phyloP scores from a whole-genome alignment of 495 filamentous ascomycete species.

The Friedmanniomyces simplex region DNA sequence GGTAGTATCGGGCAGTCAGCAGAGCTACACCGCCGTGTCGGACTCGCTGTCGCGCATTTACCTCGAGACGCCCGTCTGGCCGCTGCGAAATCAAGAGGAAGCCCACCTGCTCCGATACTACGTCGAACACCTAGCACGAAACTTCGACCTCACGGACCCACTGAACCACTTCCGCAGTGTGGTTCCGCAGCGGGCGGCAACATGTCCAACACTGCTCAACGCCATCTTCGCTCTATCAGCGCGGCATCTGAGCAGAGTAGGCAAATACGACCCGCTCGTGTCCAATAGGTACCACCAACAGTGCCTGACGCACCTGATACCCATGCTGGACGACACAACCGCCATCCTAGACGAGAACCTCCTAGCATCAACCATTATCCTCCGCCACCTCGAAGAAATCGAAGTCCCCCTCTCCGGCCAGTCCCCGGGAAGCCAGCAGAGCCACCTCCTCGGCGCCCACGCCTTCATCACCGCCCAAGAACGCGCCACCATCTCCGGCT shows the following conservation, averaged over 20 bases:
- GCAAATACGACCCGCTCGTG: slow-evolving; percentile 10
- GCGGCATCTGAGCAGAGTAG: slow-evolving; percentile 11
- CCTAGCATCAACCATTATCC: slow-evolving; percentile 50
- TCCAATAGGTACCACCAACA: slow-evolving; percentile 14
- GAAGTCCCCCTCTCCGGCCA: slow-evolving; percentile 36
- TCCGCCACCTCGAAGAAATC: slow-evolving; percentile 52
- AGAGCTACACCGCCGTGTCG: slow-evolving; percentile 7
- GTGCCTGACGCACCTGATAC: slow-evolving; percentile 27
- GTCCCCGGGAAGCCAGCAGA: slow-evolving; percentile 34
- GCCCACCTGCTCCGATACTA: slow-evolving; percentile 16
- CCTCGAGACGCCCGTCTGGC: slow-evolving; percentile 20
- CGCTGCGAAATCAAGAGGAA: slow-evolving; percentile 12
- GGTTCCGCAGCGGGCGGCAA: slow-evolving; percentile 17
- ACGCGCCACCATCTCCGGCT: slow-evolving; percentile 29
- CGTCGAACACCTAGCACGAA: slow-evolving; percentile 12
- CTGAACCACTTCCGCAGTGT: slow-evolving; percentile 12
- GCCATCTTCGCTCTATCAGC: slow-evolving; percentile 18
- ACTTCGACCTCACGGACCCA: slow-evolving; percentile 17
- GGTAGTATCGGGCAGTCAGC: neutral
- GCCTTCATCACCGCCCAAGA: slow-evolving; percentile 37
- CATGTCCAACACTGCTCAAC: slow-evolving; percentile 16
- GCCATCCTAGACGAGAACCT: slow-evolving; percentile 49
- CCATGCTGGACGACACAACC: slow-evolving; percentile 36
- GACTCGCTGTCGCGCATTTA: slow-evolving; percentile 15
- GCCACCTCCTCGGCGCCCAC: slow-evolving; percentile 44